Base-by-base conservation (phyloP, 2,329 filamentous ascomycete species). In the Talaromyces amestolkiae region DNA sequence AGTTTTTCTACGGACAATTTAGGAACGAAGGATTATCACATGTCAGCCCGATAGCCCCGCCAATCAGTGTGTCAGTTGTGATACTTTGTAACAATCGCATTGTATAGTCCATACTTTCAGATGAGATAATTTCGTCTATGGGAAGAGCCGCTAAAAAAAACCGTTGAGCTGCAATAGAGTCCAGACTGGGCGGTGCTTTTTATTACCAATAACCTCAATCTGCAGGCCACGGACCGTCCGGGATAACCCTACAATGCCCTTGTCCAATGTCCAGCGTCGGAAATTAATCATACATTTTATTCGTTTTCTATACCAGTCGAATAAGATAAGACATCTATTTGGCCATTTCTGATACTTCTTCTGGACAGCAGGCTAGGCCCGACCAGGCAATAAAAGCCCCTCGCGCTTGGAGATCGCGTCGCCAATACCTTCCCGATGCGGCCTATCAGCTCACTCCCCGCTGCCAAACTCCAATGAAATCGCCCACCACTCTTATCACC, bases 341-440 rank as follows among this genome's bases (percentile, higher is more conserved):
- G 64, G 64, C 35, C 64, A 24, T 47, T 62, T 56, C 51, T 63
- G 56, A 35, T 66, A 58, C 64, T 66, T 53, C 43, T 63, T 66
- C 54, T 59, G 64, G 64, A 63, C 43, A 33, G 47, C 33, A 59
- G n/a, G 31, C 59, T 37, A 58, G 37, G 33, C 45, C 43, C 31
- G n/a, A 47, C n/a, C 31, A 39, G 53, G 53, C 53, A 56, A 37
- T 22, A 56, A 39, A 56, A 56, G 31, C 31, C 51, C 51, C 51
- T 37, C 31, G 10, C n/a, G 10, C 10, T 53, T 33, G 27, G 27
- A 54, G 49, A 11, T 24, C 2, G 58, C 39, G 9, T 58, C 53
- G 60, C 51, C 22, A 63, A 45, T 41, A 59, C 59, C 60, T 66
- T 66, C 60, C 64, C 54, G 37, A 66, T 63, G 51, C 59, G 59